Conservation (phyloP, 768 basidiomycete genomes). For the Termitomyces eurrhizus region DNA sequence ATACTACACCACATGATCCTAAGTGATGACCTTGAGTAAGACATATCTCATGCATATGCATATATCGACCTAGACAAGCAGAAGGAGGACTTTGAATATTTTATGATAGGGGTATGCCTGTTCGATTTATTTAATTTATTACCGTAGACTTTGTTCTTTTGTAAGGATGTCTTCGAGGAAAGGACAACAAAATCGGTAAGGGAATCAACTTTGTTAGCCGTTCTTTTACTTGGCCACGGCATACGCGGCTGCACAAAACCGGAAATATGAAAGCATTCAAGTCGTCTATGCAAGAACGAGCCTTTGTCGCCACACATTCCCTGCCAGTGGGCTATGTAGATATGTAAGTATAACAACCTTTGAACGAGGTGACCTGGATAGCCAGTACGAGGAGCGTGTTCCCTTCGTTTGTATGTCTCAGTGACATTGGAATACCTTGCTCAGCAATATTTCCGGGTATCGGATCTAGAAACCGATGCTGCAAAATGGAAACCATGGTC, state of each 20-base stretch:
- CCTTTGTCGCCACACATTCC: neutral
- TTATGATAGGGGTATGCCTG: neutral
- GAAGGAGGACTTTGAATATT: neutral
- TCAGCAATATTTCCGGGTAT: neutral
- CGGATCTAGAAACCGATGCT: neutral
- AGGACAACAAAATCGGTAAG: conserved; percentile 5
- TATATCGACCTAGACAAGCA: neutral
- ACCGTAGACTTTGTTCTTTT: neutral
- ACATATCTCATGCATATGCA: neutral
- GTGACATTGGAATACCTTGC: neutral
- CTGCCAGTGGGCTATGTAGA: neutral
- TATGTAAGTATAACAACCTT: neutral
- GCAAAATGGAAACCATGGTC: neutral
- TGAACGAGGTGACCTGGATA: too few relatives aligned
- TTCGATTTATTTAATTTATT: neutral
- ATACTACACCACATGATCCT: conserved; percentile 2
- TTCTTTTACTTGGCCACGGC: conserved; percentile 4
- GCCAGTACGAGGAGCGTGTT: neutral
- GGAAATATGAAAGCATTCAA: conserved; percentile 6
- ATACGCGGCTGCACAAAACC: conserved; percentile 4
- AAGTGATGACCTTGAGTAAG: neutral
- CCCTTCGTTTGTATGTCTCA: neutral
- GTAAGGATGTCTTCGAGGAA: neutral
- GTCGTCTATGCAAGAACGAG: neutral
- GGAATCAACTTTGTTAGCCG: neutral